Evolutionary conservation across 2,329 filamentous ascomycete genomes (phyloP).

Genomic region (Sphaerulina musiva): DNA sequence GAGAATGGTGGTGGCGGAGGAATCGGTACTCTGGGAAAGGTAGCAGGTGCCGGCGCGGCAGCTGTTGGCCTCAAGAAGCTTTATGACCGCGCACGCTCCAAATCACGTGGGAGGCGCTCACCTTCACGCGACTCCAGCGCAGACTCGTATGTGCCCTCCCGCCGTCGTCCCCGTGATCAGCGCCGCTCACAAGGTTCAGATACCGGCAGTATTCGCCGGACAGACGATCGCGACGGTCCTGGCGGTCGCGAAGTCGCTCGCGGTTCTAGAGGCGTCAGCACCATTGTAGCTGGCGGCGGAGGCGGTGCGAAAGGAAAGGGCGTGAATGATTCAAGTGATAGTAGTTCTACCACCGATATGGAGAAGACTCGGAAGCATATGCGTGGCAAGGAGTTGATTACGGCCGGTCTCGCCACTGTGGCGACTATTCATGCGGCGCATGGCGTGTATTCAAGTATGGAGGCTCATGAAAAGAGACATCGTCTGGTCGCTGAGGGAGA

Average conservation of each 20-base stretch:
- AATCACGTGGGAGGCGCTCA: slow-evolving; percentile 45
- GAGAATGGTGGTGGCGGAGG: slow-evolving; percentile 40
- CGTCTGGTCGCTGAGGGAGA: slow-evolving; percentile 57
- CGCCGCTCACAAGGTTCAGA: slow-evolving; percentile 37
- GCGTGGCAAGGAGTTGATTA: slow-evolving; percentile 59
- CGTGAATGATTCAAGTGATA: slow-evolving; percentile 26
- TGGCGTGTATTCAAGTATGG: slow-evolving; percentile 56
- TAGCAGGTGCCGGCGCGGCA: slow-evolving; percentile 45
- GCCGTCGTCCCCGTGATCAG: slow-evolving; percentile 38
- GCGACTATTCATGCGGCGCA: slow-evolving; percentile 65
- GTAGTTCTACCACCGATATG: slow-evolving; percentile 47
- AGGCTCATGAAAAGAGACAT: slow-evolving; percentile 56
- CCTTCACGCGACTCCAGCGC: slow-evolving; percentile 42
- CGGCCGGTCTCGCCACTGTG: slow-evolving; percentile 59
- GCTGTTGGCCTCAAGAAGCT: slow-evolving; percentile 47
- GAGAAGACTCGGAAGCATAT: slow-evolving; percentile 58
- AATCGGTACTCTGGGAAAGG: slow-evolving; percentile 43
- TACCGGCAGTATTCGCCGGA: slow-evolving; percentile 35
- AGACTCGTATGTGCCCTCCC: slow-evolving; percentile 48
- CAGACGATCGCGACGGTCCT: slow-evolving; percentile 27
- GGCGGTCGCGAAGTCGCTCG: slow-evolving; percentile 33
- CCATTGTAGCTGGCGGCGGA: slow-evolving; percentile 28
- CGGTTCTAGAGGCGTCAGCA: slow-evolving; percentile 39
- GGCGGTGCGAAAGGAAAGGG: slow-evolving; percentile 8
- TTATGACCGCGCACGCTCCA: slow-evolving; percentile 51